Evolutionary conservation across 106 monocot genomes (phyloP), one percentile per base, ranked within the genome.

Genomic region (Platanthera guangdongensis): DNA sequence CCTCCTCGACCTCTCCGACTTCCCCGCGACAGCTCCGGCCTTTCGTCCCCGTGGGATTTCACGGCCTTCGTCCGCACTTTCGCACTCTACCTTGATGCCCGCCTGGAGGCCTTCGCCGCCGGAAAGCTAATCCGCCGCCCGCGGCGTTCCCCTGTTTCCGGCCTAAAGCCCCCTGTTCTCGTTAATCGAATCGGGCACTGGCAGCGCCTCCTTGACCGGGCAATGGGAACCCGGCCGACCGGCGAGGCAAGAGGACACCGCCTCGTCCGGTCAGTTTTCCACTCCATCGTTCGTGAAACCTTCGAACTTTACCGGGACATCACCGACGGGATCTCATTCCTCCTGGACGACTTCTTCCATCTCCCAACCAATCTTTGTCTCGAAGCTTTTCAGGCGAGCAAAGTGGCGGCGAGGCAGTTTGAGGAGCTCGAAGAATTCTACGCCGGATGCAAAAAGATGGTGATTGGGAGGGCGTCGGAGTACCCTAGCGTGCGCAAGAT

Each of bases 1-100:
- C 21, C 80, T 89, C n/a, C 75, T 92, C 46, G 81, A 87, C 80
- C 84, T 92, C 28, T 86, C 88, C 22, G 39, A 22, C 69, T 88
- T 88, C 84, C 71, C 84, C 71, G 71, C 50, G 79, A 83, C 46
- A 54, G 78, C 49, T 81, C 82, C 47, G 47, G 30, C 19, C 60
- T 11, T 4, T 71, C 64, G 16, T 76, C 49, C 51, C 81, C 87
- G 0, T 90, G 87, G 92, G 90, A 93, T 76, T 90, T 80, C 84
- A 84, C 86, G 0, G 84, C 90, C 48, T 93, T 90, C 60, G 86
- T 93, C 18, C 83, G 90, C 50, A 88, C 86, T 13, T 83, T 80
- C 74, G 90, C 85, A 0, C 74, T 81, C 52, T 93, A 93, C 85
- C 81, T 93, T 4, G 79, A 88, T 16, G 73, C 81, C 25, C 86